Conservation (phyloP, 1,284 basidiomycete genomes). For the Malassezia brasiliensis region DNA sequence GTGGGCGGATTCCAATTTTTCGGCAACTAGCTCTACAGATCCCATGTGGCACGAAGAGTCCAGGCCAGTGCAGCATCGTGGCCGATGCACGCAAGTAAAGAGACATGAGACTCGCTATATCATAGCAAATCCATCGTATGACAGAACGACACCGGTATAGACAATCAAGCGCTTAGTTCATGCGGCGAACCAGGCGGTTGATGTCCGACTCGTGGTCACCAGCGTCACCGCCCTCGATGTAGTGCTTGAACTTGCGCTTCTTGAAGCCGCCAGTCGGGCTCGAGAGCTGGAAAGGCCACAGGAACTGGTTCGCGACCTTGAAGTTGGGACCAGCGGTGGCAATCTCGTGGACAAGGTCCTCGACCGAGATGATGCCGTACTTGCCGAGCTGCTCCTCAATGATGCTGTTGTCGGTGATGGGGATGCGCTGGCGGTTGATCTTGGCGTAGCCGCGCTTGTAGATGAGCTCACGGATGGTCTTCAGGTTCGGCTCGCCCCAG, state of each 20-base stretch:
- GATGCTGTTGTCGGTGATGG: conserved; percentile 83
- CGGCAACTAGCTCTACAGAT: conserved; percentile 6
- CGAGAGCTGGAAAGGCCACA: conserved; percentile 99
- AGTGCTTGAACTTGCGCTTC: conserved; percentile 78
- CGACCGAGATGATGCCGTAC: conserved; percentile 90
- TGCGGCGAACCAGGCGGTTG: conserved; percentile 92
- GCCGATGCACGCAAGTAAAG: conserved; percentile 4
- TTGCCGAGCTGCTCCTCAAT: conserved; percentile 88
- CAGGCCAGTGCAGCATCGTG: not conserved
- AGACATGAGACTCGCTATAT: conserved; percentile 9
- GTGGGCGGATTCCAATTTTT: conserved; percentile 6
- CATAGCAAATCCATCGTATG: conserved; percentile 1
- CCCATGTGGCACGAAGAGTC: not conserved
- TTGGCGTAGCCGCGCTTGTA: conserved; percentile 99
- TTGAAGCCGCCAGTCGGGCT: conserved; percentile 98
- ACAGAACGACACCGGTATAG: conserved; percentile 7
- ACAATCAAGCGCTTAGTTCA: conserved; percentile 52
- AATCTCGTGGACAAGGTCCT: conserved; percentile 96
- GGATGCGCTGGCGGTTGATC: conserved; percentile 93
- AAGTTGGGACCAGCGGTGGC: conserved; percentile 92
- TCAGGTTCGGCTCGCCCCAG: conserved; percentile 79
- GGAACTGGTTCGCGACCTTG: conserved; percentile 77
- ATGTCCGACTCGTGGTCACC: conserved; percentile 93
- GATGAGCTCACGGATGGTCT: conserved; percentile 90
- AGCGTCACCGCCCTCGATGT: conserved; percentile 60